Percentiles rank a stretch among this genome's conserved stretches.
These are phyloP conservation scores for Zea luxurians DNA, from an alignment of 176 grass and related monocot species.

Conservation along the genomic window DNA sequence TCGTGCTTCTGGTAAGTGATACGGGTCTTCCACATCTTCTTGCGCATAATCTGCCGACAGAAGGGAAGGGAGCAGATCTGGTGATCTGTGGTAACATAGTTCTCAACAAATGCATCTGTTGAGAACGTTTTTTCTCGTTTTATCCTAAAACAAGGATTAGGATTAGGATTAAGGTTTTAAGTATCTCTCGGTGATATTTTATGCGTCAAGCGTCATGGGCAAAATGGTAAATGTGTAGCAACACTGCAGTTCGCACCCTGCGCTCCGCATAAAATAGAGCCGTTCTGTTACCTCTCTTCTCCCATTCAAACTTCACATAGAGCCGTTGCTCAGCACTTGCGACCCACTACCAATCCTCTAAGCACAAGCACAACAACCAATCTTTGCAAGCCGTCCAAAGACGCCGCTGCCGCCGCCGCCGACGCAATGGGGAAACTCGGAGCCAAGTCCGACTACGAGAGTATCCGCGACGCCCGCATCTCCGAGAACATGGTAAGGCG, in stretches of 20 bases:
- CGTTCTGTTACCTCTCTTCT: not conserved
- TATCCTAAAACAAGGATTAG: no score
- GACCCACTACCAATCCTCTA: not conserved
- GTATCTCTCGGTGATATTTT: no score
- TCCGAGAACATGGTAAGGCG: slow-evolving; percentile 63
- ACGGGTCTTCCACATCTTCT: no score
- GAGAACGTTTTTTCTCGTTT: no score
- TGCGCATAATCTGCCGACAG: no score
- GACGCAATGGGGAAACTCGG: slow-evolving; percentile 43
- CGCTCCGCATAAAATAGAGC: not conserved
- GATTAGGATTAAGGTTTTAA: no score
- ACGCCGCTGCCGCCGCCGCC: not conserved
- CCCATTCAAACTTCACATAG: slow-evolving; percentile 20
- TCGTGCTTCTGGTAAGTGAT: no score
- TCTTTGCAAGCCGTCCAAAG: not conserved
- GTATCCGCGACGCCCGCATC: slow-evolving; percentile 70
- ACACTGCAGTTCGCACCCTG: not conserved
- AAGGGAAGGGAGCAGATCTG: no score
- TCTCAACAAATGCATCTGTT: no score
- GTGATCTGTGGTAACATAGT: no score
- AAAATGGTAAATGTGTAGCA: not conserved
- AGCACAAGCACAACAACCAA: slow-evolving; percentile 11
- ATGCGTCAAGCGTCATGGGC: not conserved
- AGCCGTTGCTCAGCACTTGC: slow-evolving; percentile 2
- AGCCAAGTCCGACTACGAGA: slow-evolving; percentile 63